Conservation (phyloP, 352 stramenopile genomes). For the Globisporangium cederbergense region DNA sequence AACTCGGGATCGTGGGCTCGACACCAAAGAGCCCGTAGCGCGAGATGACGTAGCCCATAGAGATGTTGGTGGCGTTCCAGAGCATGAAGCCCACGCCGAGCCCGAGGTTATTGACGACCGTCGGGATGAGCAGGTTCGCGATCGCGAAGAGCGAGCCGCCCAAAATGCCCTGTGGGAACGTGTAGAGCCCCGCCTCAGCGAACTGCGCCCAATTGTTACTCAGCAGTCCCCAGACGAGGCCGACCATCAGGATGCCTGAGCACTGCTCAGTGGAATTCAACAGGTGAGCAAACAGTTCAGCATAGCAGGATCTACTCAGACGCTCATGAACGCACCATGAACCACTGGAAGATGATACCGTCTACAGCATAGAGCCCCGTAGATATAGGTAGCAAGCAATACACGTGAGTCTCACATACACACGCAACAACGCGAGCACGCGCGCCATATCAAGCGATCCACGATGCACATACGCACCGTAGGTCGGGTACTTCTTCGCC, state of each 20-base stretch:
- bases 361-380: conserved; percentile 31
- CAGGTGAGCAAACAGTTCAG: neutral
- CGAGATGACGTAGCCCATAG: conserved; percentile 76
- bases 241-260: conserved; percentile 81
- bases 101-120: conserved; percentile 79
- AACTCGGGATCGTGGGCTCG: conserved; percentile 51
- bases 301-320: neutral
- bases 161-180: conserved; percentile 75
- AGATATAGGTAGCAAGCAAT: conserved; percentile 1
- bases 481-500: conserved; percentile 78
- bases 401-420: neutral
- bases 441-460: too few relatives aligned
- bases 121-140: conserved; percentile 81
- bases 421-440: conserved; percentile 6
- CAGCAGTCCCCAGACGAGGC: conserved; percentile 65
- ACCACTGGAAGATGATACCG: conserved; percentile 88
- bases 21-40: conserved; percentile 72
- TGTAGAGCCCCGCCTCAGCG: conserved; percentile 70
- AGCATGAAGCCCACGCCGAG: conserved; percentile 84
- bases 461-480: conserved; percentile 31
- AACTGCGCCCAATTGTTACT: conserved; percentile 83
- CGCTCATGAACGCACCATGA: conserved; percentile 53
- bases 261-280: conserved; percentile 32
- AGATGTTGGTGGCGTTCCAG: conserved; percentile 86
- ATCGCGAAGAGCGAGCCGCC: conserved; percentile 74